Conservation (phyloP, 2,329 filamentous ascomycete species). For the Exophiala sp. region DNA sequence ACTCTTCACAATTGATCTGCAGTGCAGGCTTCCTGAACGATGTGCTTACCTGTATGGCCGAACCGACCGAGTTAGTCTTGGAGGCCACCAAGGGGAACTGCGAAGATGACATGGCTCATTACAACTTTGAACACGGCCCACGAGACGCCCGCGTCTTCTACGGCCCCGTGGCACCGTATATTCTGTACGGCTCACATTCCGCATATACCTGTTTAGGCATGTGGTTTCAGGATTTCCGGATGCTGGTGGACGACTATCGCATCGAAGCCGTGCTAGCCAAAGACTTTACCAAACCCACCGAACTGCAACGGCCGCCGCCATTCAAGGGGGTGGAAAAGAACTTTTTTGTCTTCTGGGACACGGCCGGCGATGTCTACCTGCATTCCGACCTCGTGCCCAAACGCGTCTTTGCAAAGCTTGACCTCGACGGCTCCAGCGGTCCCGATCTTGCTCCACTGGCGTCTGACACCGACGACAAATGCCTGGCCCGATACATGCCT, state of each 20-base stretch:
- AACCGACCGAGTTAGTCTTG: constrained; percentile 30
- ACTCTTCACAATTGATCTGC: constrained; percentile 38
- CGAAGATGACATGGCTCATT: constrained; percentile 38
- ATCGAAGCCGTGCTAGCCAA: neutral
- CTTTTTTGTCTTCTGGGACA: constrained; percentile 57
- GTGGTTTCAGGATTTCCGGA: constrained; percentile 51
- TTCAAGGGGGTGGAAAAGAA: constrained; percentile 53
- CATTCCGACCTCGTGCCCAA: constrained; percentile 51
- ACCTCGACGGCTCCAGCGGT: constrained; percentile 43
- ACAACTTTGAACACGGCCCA: constrained; percentile 40
- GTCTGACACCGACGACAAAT: constrained; percentile 39
- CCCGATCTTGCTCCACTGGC: constrained; percentile 42
- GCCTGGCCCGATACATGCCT: constrained; percentile 46
- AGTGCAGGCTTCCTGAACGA: constrained; percentile 34
- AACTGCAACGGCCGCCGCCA: constrained; percentile 45
- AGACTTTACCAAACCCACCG: constrained; percentile 1
- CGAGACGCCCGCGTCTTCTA: constrained; percentile 56
- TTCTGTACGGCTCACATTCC: constrained; percentile 53
- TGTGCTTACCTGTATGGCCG: neutral
- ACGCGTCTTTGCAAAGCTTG: constrained; percentile 46
- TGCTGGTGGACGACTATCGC: constrained; percentile 31
- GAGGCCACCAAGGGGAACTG: constrained; percentile 39
- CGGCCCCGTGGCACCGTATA: constrained; percentile 47
- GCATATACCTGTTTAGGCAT: constrained; percentile 51
- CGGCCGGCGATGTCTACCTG: constrained; percentile 41